A percentile compares a stretch with the other conserved stretches of the same genome.
These are phyloP conservation scores for Phaffia australis DNA, from an alignment of 768 basidiomycete species.

Conservation along the genomic window DNA sequence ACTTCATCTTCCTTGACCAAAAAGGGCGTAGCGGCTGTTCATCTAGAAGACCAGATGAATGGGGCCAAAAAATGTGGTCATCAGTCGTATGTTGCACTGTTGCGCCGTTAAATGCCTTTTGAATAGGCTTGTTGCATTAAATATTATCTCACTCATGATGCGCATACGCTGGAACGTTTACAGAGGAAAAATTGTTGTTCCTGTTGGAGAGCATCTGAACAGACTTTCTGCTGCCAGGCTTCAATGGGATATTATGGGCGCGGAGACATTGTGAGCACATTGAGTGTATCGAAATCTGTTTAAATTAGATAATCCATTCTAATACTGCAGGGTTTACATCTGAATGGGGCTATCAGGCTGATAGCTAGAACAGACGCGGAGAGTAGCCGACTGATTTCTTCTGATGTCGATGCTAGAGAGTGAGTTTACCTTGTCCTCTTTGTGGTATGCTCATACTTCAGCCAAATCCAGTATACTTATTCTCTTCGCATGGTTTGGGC, in stretches of 20 bases:
- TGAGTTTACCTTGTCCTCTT: neutral
- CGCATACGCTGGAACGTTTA: constrained; percentile 42
- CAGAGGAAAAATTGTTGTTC: constrained; percentile 85
- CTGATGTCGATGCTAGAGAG: constrained; percentile 68
- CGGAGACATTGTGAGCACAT: constrained; percentile 36
- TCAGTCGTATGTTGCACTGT: constrained; percentile 7
- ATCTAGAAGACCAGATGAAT: constrained; percentile 86
- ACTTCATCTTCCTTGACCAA: neutral
- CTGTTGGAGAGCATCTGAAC: constrained; percentile 72
- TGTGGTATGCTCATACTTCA: too few relatives aligned
- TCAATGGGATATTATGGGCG: constrained; percentile 80
- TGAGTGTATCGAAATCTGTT: constrained; percentile 43
- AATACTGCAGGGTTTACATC: constrained; percentile 33
- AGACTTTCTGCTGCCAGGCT: constrained; percentile 76
- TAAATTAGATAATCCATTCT: constrained; percentile 25
- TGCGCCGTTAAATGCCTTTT: neutral
- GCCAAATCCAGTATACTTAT: too few relatives aligned
- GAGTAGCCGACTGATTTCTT: constrained; percentile 70
- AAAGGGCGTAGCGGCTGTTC: constrained; percentile 76
- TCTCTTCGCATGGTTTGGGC: too few relatives aligned
- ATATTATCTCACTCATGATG: too few relatives aligned
- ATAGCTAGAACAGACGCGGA: constrained; percentile 91
- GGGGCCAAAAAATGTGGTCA: constrained; percentile 64
- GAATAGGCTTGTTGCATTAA: neutral
- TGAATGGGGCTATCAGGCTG: constrained; percentile 34